These are phyloP conservation scores for Hymenoscyphus albidus DNA, from an alignment of 2,329 filamentous ascomycete species.

Conservation along the genomic window DNA sequence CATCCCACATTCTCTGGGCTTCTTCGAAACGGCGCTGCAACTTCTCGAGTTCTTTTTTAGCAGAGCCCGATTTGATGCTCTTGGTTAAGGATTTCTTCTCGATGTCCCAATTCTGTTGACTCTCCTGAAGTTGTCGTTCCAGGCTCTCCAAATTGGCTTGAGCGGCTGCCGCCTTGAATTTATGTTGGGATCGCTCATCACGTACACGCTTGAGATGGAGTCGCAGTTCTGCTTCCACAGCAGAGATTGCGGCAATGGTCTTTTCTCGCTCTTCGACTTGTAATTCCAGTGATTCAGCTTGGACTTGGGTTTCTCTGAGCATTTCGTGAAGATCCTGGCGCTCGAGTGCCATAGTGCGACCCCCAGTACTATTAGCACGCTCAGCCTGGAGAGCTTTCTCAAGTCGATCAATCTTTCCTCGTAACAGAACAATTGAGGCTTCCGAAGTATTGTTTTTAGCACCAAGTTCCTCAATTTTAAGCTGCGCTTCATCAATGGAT, in stretches of 20 bases:
- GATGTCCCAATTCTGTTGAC: slow-evolving; percentile 41
- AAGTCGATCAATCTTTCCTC: slow-evolving; percentile 44
- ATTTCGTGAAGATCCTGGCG: slow-evolving; percentile 57
- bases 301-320: slow-evolving; percentile 59
- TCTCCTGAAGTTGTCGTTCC: slow-evolving; percentile 39
- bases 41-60: slow-evolving; percentile 1
- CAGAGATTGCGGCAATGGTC: slow-evolving; percentile 54
- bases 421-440: slow-evolving; percentile 45
- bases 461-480: slow-evolving; percentile 41
- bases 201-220: slow-evolving; percentile 67
- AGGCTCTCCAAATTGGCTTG: slow-evolving; percentile 28
- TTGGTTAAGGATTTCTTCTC: slow-evolving; percentile 39
- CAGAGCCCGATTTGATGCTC: background rate
- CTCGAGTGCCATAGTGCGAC: slow-evolving; percentile 55
- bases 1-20: slow-evolving; percentile 3
- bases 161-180: slow-evolving; percentile 21
- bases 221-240: slow-evolving; percentile 57
- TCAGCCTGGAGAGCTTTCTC: slow-evolving; percentile 50
- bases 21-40: background rate
- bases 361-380: slow-evolving; percentile 52
- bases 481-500: slow-evolving; percentile 44
- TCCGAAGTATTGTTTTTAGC: slow-evolving; percentile 41
- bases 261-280: slow-evolving; percentile 67
- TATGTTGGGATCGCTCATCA: slow-evolving; percentile 53
- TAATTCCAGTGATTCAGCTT: slow-evolving; percentile 66